Conservation (phyloP, 805 yeast species). For the Lipomyces yamadae region DNA sequence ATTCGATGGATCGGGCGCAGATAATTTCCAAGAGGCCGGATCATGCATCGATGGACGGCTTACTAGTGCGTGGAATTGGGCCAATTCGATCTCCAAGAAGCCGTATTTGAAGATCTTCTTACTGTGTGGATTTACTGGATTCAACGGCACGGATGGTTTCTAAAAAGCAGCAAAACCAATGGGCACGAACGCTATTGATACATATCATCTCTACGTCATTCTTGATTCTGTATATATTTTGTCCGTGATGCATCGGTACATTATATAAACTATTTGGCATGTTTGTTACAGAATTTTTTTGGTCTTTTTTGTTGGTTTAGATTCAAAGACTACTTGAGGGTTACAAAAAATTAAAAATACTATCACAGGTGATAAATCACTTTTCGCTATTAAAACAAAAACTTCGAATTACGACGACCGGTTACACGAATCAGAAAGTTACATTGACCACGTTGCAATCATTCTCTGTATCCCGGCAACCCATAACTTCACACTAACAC, state of each 20-base stretch:
- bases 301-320: not conserved
- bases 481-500: not conserved
- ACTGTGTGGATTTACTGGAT: conserved; percentile 72
- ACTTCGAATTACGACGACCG: too few relatives aligned
- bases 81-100: conserved; percentile 70
- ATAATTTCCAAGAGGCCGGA: conserved; percentile 81
- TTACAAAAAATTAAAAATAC: not conserved
- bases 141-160: conserved; percentile 73
- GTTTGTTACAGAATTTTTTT: not conserved
- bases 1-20: conserved; percentile 80
- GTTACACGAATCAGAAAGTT: not conserved
- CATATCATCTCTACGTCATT: not conserved
- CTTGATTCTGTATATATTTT: not conserved
- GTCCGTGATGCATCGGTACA: not conserved
- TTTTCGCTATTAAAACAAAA: too few relatives aligned
- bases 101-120: conserved; percentile 67
- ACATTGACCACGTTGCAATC: not conserved
- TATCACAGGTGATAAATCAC: not conserved
- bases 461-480: not conserved
- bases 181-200: not conserved
- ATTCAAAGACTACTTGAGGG: not conserved
- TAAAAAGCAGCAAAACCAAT: conserved; percentile 1
- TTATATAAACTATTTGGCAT: not conserved
- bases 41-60: conserved; percentile 82
- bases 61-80: conserved; percentile 84